phyloP scores from a whole-genome alignment of 2,329 filamentous ascomycete species.

The Helotiales sp. region DNA sequence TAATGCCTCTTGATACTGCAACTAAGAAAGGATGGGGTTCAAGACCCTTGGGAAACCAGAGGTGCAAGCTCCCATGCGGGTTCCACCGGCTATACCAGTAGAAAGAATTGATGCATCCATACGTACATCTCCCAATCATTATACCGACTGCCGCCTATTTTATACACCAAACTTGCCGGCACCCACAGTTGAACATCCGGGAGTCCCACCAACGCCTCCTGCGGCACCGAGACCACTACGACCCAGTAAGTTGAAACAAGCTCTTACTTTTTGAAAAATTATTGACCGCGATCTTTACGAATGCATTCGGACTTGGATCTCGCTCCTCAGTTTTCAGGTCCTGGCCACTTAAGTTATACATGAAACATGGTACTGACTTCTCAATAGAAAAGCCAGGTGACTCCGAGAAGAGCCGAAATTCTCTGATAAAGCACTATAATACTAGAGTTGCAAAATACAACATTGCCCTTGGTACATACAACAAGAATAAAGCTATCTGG shows the following conservation, averaged over 20 bases:
- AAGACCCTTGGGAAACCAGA: not conserved
- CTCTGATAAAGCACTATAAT: not conserved
- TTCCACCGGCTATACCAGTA: not conserved
- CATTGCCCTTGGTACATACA: not conserved
- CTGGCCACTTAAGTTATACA: no score
- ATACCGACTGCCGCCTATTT: constrained; percentile 7
- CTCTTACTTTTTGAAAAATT: no score
- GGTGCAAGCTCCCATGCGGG: not conserved
- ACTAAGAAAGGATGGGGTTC: not conserved
- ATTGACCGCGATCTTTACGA: no score
- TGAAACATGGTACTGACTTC: no score
- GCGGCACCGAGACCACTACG: not conserved
- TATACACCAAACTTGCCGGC: not conserved
- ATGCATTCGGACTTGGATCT: no score
- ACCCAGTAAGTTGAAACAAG: no score
- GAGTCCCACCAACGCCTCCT: constrained; percentile 2
- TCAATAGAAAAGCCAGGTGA: not conserved
- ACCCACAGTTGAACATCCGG: not conserved
- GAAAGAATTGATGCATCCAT: constrained; percentile 7
- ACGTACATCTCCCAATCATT: constrained; percentile 2
- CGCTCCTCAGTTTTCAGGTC: no score
- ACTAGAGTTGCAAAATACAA: not conserved
- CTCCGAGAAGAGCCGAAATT: not conserved
- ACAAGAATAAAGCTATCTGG: not conserved
- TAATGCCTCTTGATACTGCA: not conserved